Conservation (phyloP, 768 basidiomycete species). For the Collybia sordida region DNA sequence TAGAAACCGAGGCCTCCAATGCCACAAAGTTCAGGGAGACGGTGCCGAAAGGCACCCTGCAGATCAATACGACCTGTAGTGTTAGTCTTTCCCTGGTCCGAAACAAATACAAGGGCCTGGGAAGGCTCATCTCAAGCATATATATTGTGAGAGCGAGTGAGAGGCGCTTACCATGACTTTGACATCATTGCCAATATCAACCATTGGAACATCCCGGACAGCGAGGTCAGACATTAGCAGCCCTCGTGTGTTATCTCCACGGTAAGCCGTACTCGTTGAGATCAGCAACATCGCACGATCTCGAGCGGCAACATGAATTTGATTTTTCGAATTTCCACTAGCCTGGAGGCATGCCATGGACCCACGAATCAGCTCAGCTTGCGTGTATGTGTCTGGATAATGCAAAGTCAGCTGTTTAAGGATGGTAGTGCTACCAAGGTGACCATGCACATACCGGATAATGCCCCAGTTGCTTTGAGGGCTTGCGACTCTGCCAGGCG, state of each 20-base stretch:
- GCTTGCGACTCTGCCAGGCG: constrained; percentile 13
- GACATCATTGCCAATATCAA: constrained; percentile 13
- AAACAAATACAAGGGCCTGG: constrained; percentile 26
- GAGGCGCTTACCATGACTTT: not conserved
- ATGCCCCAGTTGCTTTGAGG: constrained; percentile 15
- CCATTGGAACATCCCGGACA: constrained; percentile 14
- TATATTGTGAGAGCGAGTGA: not conserved
- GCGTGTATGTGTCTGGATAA: constrained; percentile 24
- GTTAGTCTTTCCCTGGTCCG: constrained; percentile 31
- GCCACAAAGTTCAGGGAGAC: constrained; percentile 15
- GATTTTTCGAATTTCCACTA: constrained; percentile 1
- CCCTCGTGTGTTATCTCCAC: constrained; percentile 24
- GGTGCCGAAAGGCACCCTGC: constrained; percentile 27
- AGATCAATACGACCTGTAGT: constrained; percentile 27
- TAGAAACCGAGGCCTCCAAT: constrained; percentile 13
- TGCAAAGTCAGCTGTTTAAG: no score
- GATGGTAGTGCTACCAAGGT: no score
- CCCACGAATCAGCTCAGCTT: constrained; percentile 16
- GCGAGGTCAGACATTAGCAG: constrained; percentile 25
- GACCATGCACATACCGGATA: not conserved
- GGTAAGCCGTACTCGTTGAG: constrained; percentile 23
- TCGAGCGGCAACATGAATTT: constrained; percentile 15
- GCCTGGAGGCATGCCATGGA: constrained; percentile 20
- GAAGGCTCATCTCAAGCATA: no score
- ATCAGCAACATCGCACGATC: constrained; percentile 30